Evolutionary conservation across 257 asterid genomes (phyloP), one percentile per base, ranked within the genome.

Genomic region (Capsicum chinense): DNA sequence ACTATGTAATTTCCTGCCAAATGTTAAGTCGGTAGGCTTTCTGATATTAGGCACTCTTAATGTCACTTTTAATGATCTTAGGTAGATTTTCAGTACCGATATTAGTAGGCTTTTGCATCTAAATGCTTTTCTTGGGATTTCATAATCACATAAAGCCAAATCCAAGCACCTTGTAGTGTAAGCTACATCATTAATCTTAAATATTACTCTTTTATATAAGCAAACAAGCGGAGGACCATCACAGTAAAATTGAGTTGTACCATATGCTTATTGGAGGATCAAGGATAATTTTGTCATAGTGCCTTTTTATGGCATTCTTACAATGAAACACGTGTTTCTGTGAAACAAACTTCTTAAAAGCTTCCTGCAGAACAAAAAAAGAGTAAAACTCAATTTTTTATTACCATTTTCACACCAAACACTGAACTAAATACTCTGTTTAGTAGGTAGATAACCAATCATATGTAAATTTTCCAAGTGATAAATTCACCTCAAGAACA

Each of bases 301-400:
- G 33, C 33, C 33, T 26, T 26, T 26, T 26, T 26, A 26, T 26
- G 33, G 33, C 33, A 26, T 26, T 26, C 33, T 26, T 26, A 26
- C 33, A 26, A 26, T 26, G 33, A 26, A 26, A 26, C 33, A 26
- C 33, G 33, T 26, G 33, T 26, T 26, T 26, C 86, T 92, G 94
- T 58, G 98, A 98, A 63, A 94, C 83, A 57, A 94, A 94, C 82
- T 90, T 94, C 10, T 83, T 85, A 85, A 94, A 96, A n/a, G 97
- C 98, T 21, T 91, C 97, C 99, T 96, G 84, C 58, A 60, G 7
- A 17, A 62, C 11, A 14, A 66, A 9, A 67, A 82, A 17, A 68
- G 69, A 69, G 14, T 3, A 69, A 9, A 39, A 69, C 42, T n/a
- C 8, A 69, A 39, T 39, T 7, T 42, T 15, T 16, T 14, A 69